A percentile compares a stretch with the other conserved stretches of the same genome.
Conservation (phyloP, 2,329 filamentous ascomycete species). For the Magnaporthiopsis rhizophila region DNA sequence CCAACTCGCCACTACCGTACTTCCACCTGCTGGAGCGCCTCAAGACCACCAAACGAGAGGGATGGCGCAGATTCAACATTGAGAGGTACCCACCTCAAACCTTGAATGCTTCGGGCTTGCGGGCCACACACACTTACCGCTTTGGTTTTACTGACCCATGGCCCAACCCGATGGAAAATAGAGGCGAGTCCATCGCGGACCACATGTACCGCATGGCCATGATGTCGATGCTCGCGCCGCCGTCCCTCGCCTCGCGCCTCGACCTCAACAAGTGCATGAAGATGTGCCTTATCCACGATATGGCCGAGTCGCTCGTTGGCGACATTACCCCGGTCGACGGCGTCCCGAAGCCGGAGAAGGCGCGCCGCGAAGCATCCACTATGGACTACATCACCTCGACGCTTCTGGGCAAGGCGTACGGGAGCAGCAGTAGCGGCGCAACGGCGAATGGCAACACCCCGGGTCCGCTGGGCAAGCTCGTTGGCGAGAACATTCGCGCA, state of each 20-base stretch:
- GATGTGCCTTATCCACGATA: slow-evolving; percentile 96
- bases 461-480: slow-evolving; percentile 16
- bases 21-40: slow-evolving; percentile 91
- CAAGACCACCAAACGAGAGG: slow-evolving; percentile 94
- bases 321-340: slow-evolving; percentile 93
- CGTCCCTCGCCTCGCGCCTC: slow-evolving; percentile 60
- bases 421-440: slow-evolving; percentile 34
- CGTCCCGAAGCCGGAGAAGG: slow-evolving; percentile 82
- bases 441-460: neutral
- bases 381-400: slow-evolving; percentile 82
- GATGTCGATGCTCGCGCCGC: slow-evolving; percentile 85
- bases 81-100: slow-evolving; percentile 30
- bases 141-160: neutral
- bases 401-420: slow-evolving; percentile 67
- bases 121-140: no score
- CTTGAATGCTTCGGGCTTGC: neutral
- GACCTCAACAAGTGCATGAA: slow-evolving; percentile 80
- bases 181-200: slow-evolving; percentile 87
- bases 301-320: slow-evolving; percentile 90
- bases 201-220: slow-evolving; percentile 99
- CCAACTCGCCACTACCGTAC: slow-evolving; percentile 74
- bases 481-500: slow-evolving; percentile 62
- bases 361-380: slow-evolving; percentile 72
- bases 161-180: slow-evolving; percentile 21
- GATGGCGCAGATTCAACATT: slow-evolving; percentile 87